Evolutionary conservation across 345 rosid species (phyloP).

Genomic region (Brassica juncea): DNA sequence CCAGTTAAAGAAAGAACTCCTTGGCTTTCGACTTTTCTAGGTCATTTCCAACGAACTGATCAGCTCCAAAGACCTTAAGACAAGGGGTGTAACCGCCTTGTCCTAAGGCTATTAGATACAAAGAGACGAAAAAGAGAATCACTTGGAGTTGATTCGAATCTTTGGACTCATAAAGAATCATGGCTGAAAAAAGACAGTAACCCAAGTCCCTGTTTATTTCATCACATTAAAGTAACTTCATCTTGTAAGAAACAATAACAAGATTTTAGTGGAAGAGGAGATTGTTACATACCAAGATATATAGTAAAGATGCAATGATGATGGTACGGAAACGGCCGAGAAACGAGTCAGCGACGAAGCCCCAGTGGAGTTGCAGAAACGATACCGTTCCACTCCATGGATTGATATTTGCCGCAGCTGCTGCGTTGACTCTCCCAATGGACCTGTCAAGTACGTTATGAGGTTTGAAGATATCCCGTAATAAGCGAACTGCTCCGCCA

Average conservation of each 20-base stretch:
- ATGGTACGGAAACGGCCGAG: slow-evolving; percentile 70
- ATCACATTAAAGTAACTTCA: neutral
- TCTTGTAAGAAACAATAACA: neutral
- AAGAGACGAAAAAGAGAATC: slow-evolving; percentile 36
- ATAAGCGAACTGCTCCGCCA: slow-evolving; percentile 58
- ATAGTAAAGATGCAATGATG: slow-evolving; percentile 50
- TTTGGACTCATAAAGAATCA: neutral
- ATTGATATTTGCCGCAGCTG: slow-evolving; percentile 64
- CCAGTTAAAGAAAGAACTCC: slow-evolving; percentile 83
- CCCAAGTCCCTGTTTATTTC: slow-evolving; percentile 41
- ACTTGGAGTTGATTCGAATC: slow-evolving; percentile 11
- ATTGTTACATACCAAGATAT: slow-evolving; percentile 44
- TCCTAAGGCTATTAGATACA: slow-evolving; percentile 45
- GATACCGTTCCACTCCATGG: slow-evolving; percentile 57
- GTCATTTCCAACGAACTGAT: slow-evolving; percentile 62
- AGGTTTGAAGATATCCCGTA: slow-evolving; percentile 55
- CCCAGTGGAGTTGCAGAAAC: slow-evolving; percentile 63
- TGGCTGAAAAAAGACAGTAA: slow-evolving; percentile 41
- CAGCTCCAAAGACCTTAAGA: slow-evolving; percentile 81
- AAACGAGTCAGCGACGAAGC: slow-evolving; percentile 63
- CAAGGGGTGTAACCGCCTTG: slow-evolving; percentile 70
- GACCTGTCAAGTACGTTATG: slow-evolving; percentile 63
- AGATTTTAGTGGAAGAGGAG: neutral
- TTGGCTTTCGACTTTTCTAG: slow-evolving; percentile 50
- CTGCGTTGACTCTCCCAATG: slow-evolving; percentile 62